Evolutionary conservation across 768 basidiomycete genomes (phyloP), one percentile per base, ranked within the genome.

Genomic region (Pulveroboletus sp.): DNA sequence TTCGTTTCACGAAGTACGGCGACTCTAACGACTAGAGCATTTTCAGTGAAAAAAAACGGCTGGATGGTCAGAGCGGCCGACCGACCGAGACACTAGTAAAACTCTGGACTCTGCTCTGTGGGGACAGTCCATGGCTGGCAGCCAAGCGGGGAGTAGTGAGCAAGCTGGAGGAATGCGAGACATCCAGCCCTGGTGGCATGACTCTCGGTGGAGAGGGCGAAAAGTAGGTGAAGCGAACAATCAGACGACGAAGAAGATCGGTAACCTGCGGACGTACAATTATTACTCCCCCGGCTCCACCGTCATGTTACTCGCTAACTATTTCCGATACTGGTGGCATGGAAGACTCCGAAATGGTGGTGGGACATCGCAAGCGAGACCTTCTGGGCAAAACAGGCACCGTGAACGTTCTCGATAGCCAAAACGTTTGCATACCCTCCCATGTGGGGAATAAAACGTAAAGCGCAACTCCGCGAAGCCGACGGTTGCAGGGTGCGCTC

Each of bases 1-100:
- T 71, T 46, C 67, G 67, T 39, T 69, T 72, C 30, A 64, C 57
- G 40, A 78, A 73, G 56, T 81, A 80, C 51, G 68, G 67, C 27
- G 64, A 59, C 24, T 57, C 62, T n/a, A 49, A 38, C 27, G 67
- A 58, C 67, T 68, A 46, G 10, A 11, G 28, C 27, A 32, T 33
- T 14, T 39, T 47, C 21, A 47, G 36, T 14, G 35, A 35, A n/a
- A 37, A 44, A 9, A 3, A 15, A 30, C 21, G n/a, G 21, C 5
- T 10, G 31, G 11, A 32, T 14, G 30, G 44, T 8, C 26, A 39
- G 31, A 43, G 8, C 0, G 27, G 21, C 12, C 0, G 10, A 43
- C 59, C 17, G 11, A 68, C 66, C 6, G 66, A 61, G 17, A 58
- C 46, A 30, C 66, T 67, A 18, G 46, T 30, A 24, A 67, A 58